phyloP scores from a whole-genome alignment of 192 early-diverging fungal genomes.

The Backusella australiensis region DNA sequence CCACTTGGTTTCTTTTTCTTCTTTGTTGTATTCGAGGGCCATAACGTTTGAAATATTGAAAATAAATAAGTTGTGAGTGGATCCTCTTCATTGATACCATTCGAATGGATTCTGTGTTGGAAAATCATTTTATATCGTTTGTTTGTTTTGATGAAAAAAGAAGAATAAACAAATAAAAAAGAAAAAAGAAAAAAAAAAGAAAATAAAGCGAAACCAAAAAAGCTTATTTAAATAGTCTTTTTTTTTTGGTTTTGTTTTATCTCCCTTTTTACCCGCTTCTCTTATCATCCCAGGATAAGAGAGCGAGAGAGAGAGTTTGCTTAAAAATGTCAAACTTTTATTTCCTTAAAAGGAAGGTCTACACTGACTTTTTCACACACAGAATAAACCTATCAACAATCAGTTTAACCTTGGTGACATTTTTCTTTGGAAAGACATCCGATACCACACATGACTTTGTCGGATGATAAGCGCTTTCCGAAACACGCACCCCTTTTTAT shows the following conservation, averaged over 20 bases:
- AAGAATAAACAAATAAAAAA: not conserved
- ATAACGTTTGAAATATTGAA: not conserved
- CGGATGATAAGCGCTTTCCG: not conserved
- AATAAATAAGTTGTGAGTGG: not conserved
- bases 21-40: not conserved
- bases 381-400: not conserved
- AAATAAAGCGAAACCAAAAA: not conserved
- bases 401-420: constrained; percentile 1
- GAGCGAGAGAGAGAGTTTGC: not conserved
- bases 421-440: not conserved
- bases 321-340: not conserved
- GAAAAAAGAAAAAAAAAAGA: not conserved
- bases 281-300: not conserved
- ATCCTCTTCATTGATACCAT: not conserved
- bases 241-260: not conserved
- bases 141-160: not conserved
- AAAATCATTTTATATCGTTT: not conserved
- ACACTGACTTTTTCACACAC: not conserved
- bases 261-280: not conserved
- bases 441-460: not conserved
- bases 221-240: not conserved
- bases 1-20: not conserved
- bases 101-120: not conserved
- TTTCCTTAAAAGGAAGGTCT: not conserved
- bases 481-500: not conserved